A percentile compares a stretch with the other conserved stretches of the same genome.
phyloP scores from a whole-genome alignment of 495 filamentous ascomycete species.

The Penicillium herquei region DNA sequence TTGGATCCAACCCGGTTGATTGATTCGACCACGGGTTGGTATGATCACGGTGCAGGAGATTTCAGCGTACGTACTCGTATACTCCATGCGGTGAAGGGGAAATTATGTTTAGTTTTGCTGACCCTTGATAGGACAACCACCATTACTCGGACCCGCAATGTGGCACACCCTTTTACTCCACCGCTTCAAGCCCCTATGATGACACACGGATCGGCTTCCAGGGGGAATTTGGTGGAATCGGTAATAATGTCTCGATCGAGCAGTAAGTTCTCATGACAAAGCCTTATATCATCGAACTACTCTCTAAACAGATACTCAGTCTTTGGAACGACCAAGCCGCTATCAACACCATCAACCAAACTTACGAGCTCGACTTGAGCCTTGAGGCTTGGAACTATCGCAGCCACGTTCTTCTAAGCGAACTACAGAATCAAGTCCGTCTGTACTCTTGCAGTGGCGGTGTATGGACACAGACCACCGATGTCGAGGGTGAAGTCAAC shows the following conservation, averaged over 20 bases:
- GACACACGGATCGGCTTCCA: constrained; percentile 60
- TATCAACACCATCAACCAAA: constrained; percentile 58
- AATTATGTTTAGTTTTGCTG: too few species aligned
- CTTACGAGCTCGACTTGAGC: constrained; percentile 60
- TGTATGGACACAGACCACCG: constrained; percentile 66
- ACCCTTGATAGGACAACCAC: constrained; percentile 56
- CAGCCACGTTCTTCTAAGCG: constrained; percentile 48
- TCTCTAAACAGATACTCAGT: constrained; percentile 10
- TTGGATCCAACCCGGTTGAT: constrained; percentile 63
- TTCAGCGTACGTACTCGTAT: constrained; percentile 36
- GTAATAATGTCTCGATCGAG: constrained; percentile 57
- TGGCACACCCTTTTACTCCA: constrained; percentile 62
- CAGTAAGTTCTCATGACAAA: constrained; percentile 28
- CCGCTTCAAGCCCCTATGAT: constrained; percentile 55
- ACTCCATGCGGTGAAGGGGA: too few species aligned
- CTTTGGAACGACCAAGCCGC: constrained; percentile 59
- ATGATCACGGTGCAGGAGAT: constrained; percentile 60
- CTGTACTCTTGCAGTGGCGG: constrained; percentile 57
- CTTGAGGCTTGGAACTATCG: constrained; percentile 67
- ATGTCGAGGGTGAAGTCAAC: constrained; percentile 75
- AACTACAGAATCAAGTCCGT: constrained; percentile 57
- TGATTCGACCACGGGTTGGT: constrained; percentile 60
- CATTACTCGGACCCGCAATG: constrained; percentile 72
- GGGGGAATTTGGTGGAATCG: constrained; percentile 67
- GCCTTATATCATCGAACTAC: background rate